phyloP scores from a whole-genome alignment of 805 yeast genomes.

The Nakazawaea ernobii region DNA sequence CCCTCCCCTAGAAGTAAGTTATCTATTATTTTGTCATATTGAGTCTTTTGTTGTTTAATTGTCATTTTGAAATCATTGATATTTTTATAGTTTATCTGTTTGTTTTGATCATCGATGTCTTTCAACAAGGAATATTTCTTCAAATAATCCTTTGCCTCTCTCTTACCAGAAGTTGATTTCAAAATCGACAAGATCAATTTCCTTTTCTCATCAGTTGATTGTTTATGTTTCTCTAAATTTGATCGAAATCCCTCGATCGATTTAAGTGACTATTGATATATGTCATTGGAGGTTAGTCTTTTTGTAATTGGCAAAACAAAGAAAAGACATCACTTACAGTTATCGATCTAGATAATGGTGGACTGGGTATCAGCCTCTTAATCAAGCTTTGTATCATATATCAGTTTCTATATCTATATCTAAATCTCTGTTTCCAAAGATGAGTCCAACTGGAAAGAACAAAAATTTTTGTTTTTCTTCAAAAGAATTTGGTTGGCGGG shows the following conservation, averaged over 20 bases:
- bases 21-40: conserved; percentile 29
- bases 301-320: not conserved
- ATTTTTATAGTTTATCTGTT: conserved; percentile 24
- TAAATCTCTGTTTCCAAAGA: not conserved
- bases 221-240: conserved; percentile 20
- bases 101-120: conserved; percentile 20
- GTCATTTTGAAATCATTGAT: conserved; percentile 5
- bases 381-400: not conserved
- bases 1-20: conserved; percentile 12
- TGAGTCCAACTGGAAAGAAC: not conserved
- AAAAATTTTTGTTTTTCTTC: not conserved
- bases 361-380: not conserved
- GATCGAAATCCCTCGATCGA: conserved; percentile 19
- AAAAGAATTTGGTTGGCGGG: not conserved
- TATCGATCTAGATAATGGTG: not conserved
- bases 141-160: conserved; percentile 83
- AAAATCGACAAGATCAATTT: conserved; percentile 79
- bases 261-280: conserved; percentile 1
- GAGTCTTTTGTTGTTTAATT: conserved; percentile 19
- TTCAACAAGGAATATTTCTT: conserved; percentile 54
- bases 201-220: conserved; percentile 43
- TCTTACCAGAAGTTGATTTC: conserved; percentile 85
- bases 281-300: not conserved
- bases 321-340: conserved; percentile 7
- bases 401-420: not conserved